phyloP scores from a whole-genome alignment of 2,329 filamentous ascomycete genomes.

The Zymoseptoria passerinii region DNA sequence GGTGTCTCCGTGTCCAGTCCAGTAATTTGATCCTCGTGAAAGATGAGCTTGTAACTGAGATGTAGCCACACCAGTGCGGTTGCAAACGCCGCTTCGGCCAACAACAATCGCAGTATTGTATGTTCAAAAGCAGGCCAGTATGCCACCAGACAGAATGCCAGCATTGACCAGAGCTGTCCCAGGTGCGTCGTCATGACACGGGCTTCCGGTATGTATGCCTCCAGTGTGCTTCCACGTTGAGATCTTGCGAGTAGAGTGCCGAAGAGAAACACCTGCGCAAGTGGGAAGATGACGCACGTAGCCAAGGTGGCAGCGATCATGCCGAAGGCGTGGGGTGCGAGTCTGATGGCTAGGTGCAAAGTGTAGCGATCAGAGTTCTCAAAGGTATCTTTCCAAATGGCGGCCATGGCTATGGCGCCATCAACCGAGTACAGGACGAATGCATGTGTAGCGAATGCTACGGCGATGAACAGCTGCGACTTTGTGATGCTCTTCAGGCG shows the following conservation, averaged over 20 bases:
- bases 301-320: constrained; percentile 12
- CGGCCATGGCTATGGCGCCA: constrained; percentile 9
- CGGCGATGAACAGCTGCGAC: constrained; percentile 7
- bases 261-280: constrained; percentile 12
- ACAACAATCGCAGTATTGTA: constrained; percentile 5
- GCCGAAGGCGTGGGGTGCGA: constrained; percentile 5
- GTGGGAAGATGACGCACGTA: constrained; percentile 15
- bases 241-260: constrained; percentile 6
- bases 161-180: constrained; percentile 15
- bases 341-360: constrained; percentile 5
- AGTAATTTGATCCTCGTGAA: constrained; percentile 6
- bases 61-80: constrained; percentile 17
- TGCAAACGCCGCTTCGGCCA: constrained; percentile 12
- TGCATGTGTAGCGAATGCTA: constrained; percentile 9
- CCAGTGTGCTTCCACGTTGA: constrained; percentile 6
- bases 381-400: constrained; percentile 9
- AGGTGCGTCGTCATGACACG: constrained; percentile 14
- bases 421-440: constrained; percentile 13
- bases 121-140: constrained; percentile 13
- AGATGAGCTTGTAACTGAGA: constrained; percentile 16
- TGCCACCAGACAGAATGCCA: constrained; percentile 12
- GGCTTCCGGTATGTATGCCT: constrained; percentile 8
- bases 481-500: neutral
- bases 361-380: constrained; percentile 8
- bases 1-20: neutral